Conservation (phyloP, 164 flowering plant genomes). For the Vitis labrusca region DNA sequence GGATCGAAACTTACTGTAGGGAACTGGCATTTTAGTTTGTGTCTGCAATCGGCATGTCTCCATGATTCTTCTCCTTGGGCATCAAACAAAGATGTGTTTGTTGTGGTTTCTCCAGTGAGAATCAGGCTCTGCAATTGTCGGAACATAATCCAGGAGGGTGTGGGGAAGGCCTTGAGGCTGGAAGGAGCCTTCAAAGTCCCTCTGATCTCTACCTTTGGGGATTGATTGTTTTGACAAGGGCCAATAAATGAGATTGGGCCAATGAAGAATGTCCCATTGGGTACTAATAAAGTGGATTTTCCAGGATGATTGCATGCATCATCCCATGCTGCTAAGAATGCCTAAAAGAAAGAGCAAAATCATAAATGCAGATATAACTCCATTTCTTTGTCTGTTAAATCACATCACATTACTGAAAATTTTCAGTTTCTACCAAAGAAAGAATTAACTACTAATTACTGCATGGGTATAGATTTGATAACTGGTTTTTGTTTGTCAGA, state of each 20-base stretch:
- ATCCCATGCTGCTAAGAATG: slow-evolving; percentile 25
- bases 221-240: slow-evolving; percentile 15
- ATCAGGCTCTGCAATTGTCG: slow-evolving; percentile 4
- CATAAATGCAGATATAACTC: too few relatives aligned
- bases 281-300: slow-evolving; percentile 16
- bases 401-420: too few relatives aligned
- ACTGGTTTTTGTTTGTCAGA: too few relatives aligned
- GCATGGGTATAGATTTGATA: too few relatives aligned
- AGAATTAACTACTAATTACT: too few relatives aligned
- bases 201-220: slow-evolving; percentile 16
- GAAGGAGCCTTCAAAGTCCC: slow-evolving; percentile 25
- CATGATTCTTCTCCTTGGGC: slow-evolving; percentile 24
- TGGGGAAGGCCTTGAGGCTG: slow-evolving; percentile 2
- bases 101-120: slow-evolving; percentile 10
- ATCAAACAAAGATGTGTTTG: slow-evolving; percentile 5
- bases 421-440: too few relatives aligned
- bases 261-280: slow-evolving; percentile 15
- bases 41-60: slow-evolving; percentile 11
- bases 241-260: slow-evolving; percentile 21
- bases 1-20: slow-evolving; percentile 12
- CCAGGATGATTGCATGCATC: slow-evolving; percentile 19
- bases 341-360: slow-evolving; percentile 4
- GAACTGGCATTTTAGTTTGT: slow-evolving; percentile 3
- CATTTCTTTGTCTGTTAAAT: too few relatives aligned
- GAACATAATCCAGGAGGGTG: slow-evolving; percentile 21